phyloP scores from a whole-genome alignment of 1,139 yeast genomes.

The Candida sp. region DNA sequence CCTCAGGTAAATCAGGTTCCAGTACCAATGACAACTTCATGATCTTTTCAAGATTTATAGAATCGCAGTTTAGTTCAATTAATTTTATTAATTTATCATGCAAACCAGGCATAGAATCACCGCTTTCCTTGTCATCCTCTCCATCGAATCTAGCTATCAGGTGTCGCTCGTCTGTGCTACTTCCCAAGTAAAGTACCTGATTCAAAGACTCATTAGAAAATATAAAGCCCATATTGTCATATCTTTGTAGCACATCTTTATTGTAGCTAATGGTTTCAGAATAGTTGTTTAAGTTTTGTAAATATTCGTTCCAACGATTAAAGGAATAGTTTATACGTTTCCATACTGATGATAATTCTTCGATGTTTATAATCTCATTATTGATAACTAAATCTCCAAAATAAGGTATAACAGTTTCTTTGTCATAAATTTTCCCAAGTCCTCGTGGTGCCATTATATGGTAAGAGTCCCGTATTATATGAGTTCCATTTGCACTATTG shows the following conservation, averaged over 20 bases:
- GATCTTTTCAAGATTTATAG: constrained; percentile 33
- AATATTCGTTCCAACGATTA: constrained; percentile 76
- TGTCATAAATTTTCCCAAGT: constrained; percentile 72
- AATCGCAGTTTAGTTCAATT: constrained; percentile 39
- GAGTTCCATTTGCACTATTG: constrained; percentile 5
- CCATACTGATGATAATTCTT: constrained; percentile 63
- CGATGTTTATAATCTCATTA: constrained; percentile 36
- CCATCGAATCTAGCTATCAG: background rate
- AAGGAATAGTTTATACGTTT: constrained; percentile 72
- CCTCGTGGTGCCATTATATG: constrained; percentile 91
- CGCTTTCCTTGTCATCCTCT: background rate
- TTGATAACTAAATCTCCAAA: constrained; percentile 73
- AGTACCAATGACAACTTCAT: constrained; percentile 37
- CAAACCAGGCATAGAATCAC: constrained; percentile 11
- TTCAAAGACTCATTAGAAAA: constrained; percentile 46
- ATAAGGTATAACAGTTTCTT: constrained; percentile 80
- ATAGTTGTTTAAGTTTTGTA: constrained; percentile 36
- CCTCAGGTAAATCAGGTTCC: constrained; percentile 42
- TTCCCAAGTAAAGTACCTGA: constrained; percentile 42
- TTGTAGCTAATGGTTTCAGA: constrained; percentile 40
- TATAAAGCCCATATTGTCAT: constrained; percentile 45
- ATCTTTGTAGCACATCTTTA: constrained; percentile 40
- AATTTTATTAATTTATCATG: constrained; percentile 25
- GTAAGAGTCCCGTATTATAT: constrained; percentile 41
- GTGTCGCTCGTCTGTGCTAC: constrained; percentile 23